Conservation (phyloP, 164 flowering plant genomes). For the Dillenia suffruticosa region DNA sequence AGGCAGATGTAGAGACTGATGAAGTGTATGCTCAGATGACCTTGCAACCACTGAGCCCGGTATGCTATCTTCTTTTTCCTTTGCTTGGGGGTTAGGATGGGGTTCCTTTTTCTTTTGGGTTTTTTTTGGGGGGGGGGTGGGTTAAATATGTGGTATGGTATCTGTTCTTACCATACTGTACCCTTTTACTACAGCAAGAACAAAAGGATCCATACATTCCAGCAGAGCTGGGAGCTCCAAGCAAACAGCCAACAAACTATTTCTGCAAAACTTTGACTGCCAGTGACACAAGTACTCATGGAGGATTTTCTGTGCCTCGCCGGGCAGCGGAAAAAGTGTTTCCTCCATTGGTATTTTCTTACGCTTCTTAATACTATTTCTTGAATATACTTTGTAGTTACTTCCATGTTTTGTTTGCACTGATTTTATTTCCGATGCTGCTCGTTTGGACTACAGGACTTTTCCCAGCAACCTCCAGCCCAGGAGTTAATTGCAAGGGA, state of each 20-base stretch:
- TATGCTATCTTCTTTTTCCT: conserved; percentile 18
- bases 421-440: neutral
- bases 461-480: conserved; percentile 87
- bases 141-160: too few species aligned
- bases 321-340: conserved; percentile 94
- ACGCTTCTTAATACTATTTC: conserved; percentile 4
- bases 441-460: conserved; percentile 48
- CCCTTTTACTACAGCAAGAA: conserved; percentile 64
- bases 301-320: conserved; percentile 95
- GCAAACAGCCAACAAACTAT: conserved; percentile 87
- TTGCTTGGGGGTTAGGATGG: neutral
- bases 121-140: neutral
- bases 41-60: conserved; percentile 83
- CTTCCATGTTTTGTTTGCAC: neutral
- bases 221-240: conserved; percentile 63
- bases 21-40: conserved; percentile 98
- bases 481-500: conserved; percentile 92
- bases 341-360: conserved; percentile 65
- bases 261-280: conserved; percentile 93
- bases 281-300: conserved; percentile 95
- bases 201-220: conserved; percentile 79
- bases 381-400: neutral
- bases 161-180: neutral
- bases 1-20: conserved; percentile 93
- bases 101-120: neutral